phyloP scores from a whole-genome alignment of 805 yeast species.

The Kodamaea hsintzibuensis region DNA sequence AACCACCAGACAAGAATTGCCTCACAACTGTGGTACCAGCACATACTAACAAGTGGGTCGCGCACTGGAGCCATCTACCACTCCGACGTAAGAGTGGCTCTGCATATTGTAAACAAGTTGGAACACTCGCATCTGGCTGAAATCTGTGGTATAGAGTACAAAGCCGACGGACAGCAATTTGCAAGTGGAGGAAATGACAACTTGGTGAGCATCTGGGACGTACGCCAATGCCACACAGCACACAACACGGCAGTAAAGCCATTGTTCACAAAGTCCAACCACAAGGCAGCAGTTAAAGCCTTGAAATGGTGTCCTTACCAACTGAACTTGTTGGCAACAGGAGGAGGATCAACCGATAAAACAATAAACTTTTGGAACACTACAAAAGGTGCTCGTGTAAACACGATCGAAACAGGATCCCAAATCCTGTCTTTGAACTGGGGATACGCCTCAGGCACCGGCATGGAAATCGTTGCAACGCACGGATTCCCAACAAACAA shows the following conservation, averaged over 20 bases:
- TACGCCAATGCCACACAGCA: slow-evolving; percentile 41
- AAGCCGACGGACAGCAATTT: slow-evolving; percentile 78
- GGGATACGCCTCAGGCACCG: slow-evolving; percentile 77
- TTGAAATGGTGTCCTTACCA: slow-evolving; percentile 94
- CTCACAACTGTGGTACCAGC: slow-evolving; percentile 81
- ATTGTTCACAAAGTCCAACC: slow-evolving; percentile 71
- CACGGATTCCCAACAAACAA: slow-evolving; percentile 92
- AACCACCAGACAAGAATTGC: slow-evolving; percentile 70
- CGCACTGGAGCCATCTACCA: slow-evolving; percentile 80
- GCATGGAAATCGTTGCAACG: slow-evolving; percentile 84
- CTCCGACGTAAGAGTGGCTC: slow-evolving; percentile 85
- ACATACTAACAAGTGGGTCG: slow-evolving; percentile 82
- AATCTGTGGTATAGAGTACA: slow-evolving; percentile 89
- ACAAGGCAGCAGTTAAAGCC: slow-evolving; percentile 94
- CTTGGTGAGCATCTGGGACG: slow-evolving; percentile 91
- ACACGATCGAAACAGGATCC: slow-evolving; percentile 86
- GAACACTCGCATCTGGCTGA: slow-evolving; percentile 69
- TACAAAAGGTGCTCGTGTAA: slow-evolving; percentile 81
- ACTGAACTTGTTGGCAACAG: slow-evolving; percentile 81
- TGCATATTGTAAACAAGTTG: slow-evolving; percentile 66
- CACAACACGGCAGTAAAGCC: slow-evolving; percentile 44
- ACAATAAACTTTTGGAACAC: slow-evolving; percentile 95
- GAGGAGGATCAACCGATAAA: slow-evolving; percentile 92
- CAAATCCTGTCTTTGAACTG: slow-evolving; percentile 93
- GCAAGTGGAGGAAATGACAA: slow-evolving; percentile 96